Evolutionary conservation across 176 grass and related monocot genomes (phyloP).

Genomic region (Zoysia pacifica): DNA sequence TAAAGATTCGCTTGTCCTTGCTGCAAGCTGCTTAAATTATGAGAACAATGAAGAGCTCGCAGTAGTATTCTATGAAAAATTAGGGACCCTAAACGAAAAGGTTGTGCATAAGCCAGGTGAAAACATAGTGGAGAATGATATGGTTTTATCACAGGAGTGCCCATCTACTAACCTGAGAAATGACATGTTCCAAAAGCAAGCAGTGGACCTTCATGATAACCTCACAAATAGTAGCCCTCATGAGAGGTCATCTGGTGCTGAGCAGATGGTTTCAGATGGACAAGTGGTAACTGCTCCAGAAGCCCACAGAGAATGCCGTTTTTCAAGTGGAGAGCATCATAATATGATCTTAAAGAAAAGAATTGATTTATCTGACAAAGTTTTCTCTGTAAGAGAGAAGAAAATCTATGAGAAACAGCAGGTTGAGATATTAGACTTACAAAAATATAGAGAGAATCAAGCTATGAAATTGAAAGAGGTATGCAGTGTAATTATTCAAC

Average conservation of each 20-base stretch:
- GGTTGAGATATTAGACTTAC: slow-evolving; percentile 50
- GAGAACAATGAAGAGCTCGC: slow-evolving; percentile 49
- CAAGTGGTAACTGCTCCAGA: slow-evolving; percentile 39
- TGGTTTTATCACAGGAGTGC: slow-evolving; percentile 26
- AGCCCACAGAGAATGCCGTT: slow-evolving; percentile 31
- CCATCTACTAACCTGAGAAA: slow-evolving; percentile 34
- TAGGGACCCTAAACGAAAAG: slow-evolving; percentile 43
- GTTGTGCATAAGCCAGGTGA: slow-evolving; percentile 39
- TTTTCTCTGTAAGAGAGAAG: slow-evolving; percentile 51
- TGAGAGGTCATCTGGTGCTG: slow-evolving; percentile 36
- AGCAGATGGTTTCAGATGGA: slow-evolving; percentile 37
- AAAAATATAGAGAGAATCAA: slow-evolving; percentile 46
- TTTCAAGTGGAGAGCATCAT: slow-evolving; percentile 28
- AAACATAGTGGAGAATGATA: slow-evolving; percentile 10
- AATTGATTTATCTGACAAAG: slow-evolving; percentile 51
- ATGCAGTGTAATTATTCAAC: slow-evolving; percentile 47
- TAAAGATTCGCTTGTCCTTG: slow-evolving; percentile 58
- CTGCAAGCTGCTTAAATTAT: slow-evolving; percentile 61
- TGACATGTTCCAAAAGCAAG: slow-evolving; percentile 14
- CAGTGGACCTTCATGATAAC: slow-evolving; percentile 33
- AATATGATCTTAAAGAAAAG: slow-evolving; percentile 2
- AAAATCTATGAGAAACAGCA: slow-evolving; percentile 57
- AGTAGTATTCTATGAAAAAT: slow-evolving; percentile 46
- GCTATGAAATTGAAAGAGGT: slow-evolving; percentile 42
- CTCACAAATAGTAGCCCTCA: slow-evolving; percentile 30